Evolutionary conservation across 2,329 filamentous ascomycete genomes (phyloP).

Genomic region (Ophiosphaerella narmari): DNA sequence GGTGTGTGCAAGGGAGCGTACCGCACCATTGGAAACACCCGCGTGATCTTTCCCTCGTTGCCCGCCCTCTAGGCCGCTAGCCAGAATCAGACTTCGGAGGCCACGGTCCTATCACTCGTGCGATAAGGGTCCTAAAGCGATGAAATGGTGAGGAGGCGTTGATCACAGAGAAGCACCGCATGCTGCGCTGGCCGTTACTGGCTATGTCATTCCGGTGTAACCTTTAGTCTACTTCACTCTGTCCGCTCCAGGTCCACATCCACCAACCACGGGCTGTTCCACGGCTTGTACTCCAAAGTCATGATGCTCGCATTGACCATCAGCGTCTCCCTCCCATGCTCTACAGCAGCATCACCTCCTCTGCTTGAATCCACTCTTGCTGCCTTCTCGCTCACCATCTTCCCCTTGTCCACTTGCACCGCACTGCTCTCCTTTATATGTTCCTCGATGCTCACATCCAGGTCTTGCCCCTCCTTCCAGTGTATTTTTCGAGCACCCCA

Average conservation of each 20-base stretch:
- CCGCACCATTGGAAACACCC: not conserved
- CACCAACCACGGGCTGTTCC: slow-evolving; percentile 61
- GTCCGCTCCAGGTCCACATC: slow-evolving; percentile 53
- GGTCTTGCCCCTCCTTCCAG: slow-evolving; percentile 41
- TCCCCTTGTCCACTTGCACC: slow-evolving; percentile 22
- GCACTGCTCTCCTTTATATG: slow-evolving; percentile 21
- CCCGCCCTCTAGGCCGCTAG: no score
- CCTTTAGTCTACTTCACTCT: not conserved
- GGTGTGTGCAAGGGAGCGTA: not conserved
- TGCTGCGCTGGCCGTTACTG: no score
- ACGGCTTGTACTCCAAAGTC: slow-evolving; percentile 53
- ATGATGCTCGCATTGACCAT: slow-evolving; percentile 65
- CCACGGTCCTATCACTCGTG: no score
- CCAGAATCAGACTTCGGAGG: no score
- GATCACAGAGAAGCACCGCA: no score
- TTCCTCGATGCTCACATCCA: slow-evolving; percentile 21
- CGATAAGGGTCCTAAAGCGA: no score
- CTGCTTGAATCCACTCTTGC: slow-evolving; percentile 40
- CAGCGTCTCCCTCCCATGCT: slow-evolving; percentile 57
- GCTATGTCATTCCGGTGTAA: no score
- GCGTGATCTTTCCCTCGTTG: no score
- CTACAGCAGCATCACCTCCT: slow-evolving; percentile 34
- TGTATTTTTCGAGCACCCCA: slow-evolving; percentile 44
- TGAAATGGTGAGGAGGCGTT: no score
- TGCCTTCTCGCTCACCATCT: slow-evolving; percentile 26